Base-by-base conservation (phyloP, 257 asterid species). In the Ehretia macrophylla region DNA sequence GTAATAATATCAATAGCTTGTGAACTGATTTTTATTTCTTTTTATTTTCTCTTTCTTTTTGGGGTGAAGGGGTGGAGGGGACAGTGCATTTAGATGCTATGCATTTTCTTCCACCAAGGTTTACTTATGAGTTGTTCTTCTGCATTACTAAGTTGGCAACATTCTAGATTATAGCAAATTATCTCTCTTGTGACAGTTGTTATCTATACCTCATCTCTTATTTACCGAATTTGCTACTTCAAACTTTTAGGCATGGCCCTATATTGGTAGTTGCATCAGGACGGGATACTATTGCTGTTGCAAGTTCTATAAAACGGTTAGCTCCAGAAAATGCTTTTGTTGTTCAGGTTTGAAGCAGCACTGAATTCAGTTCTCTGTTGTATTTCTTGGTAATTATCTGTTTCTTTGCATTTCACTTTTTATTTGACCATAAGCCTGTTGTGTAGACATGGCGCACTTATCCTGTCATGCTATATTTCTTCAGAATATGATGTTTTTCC, bases 251-350 rank as follows among this genome's bases (percentile, higher is more conserved):
- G 90, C 83, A 87, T 63, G 97, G 93, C 37, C 88, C 97, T 35
- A 32, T 68, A 65, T 75, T 87, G 85, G 84, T 90, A 75, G 90
- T 90, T 61, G 96, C 95, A 70, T 87, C 96, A 35, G 97, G 97
- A 55, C 88, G 75, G 59, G 96, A 83, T 75, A 90, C 96, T 32
- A 83, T 90, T 64, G 57, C 88, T 54, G 69, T 74, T 66, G 84
- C 95, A 62, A 84, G 84, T 75, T 76, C 81, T 21, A 64, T 83
- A 60, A 87, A 83, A 79, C 75, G 68, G 65, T 71, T 87, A 68
- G 90, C 76, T 73, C 96, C 90, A 19, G 85, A 79, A 58, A 71
- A 68, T 65, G 88, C 85, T 44, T 85, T 90, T 69, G 80, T 83
- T 57, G 85, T 87, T 71, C 97, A 90, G 96, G 97, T 86, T 77